These are phyloP conservation scores for Boletus pseudo-olivaceus DNA, from an alignment of 768 basidiomycete species.

Conservation along the genomic window DNA sequence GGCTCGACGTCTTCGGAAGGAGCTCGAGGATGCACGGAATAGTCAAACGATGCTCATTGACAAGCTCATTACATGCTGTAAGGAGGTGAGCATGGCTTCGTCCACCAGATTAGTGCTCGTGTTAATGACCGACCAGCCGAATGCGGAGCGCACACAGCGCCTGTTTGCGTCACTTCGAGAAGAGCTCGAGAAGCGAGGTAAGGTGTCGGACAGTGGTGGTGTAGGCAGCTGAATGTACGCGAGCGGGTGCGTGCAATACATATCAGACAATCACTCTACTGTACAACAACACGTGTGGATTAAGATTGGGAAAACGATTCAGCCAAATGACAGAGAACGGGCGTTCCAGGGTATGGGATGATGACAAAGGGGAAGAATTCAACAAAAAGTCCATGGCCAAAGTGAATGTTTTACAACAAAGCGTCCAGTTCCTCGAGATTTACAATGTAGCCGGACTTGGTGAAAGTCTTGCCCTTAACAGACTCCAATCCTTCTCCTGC, in stretches of 20 bases:
- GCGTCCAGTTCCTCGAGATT: conserved; percentile 68
- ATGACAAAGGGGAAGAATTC: conserved; percentile 1
- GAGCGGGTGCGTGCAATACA: conserved; percentile 14
- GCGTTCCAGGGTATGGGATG: neutral
- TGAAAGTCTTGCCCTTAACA: conserved; percentile 74
- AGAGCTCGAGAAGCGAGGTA: conserved; percentile 73
- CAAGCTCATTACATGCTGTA: conserved; percentile 80
- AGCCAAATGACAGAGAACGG: neutral
- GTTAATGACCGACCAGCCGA: conserved; percentile 49
- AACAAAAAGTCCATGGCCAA: conserved; percentile 6
- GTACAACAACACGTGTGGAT: conserved; percentile 6
- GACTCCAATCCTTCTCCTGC: conserved; percentile 86
- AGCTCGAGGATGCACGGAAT: conserved; percentile 76
- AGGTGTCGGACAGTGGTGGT: conserved; percentile 40
- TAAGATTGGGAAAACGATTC: neutral
- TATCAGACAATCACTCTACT: conserved; percentile 9
- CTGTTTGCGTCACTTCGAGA: conserved; percentile 78
- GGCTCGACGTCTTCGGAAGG: conserved; percentile 67
- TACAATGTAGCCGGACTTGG: conserved; percentile 68
- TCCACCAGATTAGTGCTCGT: conserved; percentile 3
- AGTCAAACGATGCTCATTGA: conserved; percentile 79
- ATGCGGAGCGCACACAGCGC: conserved; percentile 78
- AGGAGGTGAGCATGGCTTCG: conserved; percentile 58
- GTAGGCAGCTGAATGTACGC: conserved; percentile 40
- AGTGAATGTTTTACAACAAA: conserved; percentile 42